These are phyloP conservation scores for Trifolium pratense DNA, from an alignment of 306 rosid species.

Conservation along the genomic window DNA sequence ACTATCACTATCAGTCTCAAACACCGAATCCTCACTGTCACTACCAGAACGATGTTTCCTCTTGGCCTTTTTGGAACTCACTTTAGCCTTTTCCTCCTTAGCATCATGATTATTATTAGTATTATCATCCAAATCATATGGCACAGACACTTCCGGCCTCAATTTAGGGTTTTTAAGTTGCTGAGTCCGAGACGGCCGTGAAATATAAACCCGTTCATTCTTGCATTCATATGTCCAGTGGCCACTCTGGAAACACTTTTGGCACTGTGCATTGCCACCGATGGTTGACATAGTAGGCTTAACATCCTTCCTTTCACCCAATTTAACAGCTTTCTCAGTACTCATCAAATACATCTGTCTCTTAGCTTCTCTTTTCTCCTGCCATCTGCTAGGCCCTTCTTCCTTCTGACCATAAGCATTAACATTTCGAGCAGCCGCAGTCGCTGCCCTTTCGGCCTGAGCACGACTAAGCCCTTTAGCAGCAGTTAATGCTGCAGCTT, in stretches of 20 bases:
- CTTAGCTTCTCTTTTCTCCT: conserved; percentile 98
- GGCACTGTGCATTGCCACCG: conserved; percentile 77
- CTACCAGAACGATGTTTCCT: conserved; percentile 77
- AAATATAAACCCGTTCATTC: conserved; percentile 90
- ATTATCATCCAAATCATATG: conserved; percentile 64
- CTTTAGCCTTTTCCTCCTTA: conserved; percentile 58
- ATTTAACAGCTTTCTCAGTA: conserved; percentile 92
- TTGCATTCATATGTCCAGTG: conserved; percentile 99
- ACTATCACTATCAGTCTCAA: conserved; percentile 87
- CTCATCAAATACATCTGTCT: conserved; percentile 99
- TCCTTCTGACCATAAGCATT: conserved; percentile 99
- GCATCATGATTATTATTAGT: conserved; percentile 41
- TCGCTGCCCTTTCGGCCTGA: conserved; percentile 94
- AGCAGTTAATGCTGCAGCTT: conserved; percentile 92
- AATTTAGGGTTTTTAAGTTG: conserved; percentile 90
- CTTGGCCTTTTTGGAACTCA: conserved; percentile 65
- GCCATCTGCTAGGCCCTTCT: conserved; percentile 99
- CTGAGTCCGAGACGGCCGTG: conserved; percentile 93
- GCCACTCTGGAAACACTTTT: conserved; percentile 84
- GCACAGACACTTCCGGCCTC: conserved; percentile 62
- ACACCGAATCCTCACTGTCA: conserved; percentile 91
- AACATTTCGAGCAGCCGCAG: conserved; percentile 95
- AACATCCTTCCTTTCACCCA: conserved; percentile 89
- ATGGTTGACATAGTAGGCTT: conserved; percentile 58
- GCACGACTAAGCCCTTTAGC: conserved; percentile 98